Evolutionary conservation across 345 rosid genomes (phyloP), one percentile per base, ranked within the genome.

Genomic region (Eutrema japonicum): DNA sequence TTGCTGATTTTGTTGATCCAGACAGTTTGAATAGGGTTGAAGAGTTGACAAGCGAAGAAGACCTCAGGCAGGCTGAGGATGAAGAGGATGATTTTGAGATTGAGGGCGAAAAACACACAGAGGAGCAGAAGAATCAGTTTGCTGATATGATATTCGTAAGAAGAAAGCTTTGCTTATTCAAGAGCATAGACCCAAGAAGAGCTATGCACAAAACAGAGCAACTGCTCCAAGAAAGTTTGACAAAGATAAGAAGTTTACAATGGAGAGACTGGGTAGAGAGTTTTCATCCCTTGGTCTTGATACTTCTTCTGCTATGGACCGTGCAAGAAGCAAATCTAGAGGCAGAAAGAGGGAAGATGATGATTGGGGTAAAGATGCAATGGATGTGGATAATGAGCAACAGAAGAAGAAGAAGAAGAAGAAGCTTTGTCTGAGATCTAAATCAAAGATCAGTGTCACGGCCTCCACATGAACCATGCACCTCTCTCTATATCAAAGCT

Each of bases 1-100:
- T 90, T n/a, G 87, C 82, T 49, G 98, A 32, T 32, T 32, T 32
- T 32, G 35, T 43, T 4, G 98, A 92, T 48, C 93, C 96, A 27
- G 98, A 92, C 71, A 87, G 87, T 51, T 48, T 88, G 63, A 57
- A 52, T 14, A 88, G 98, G 75, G 86, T 92, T 45, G 95, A 90
- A 76, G 98, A 92, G 83, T 75, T 92, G 75, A 95, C 85, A 72
- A 76, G 52, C 11, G 96, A 88, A 80, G 96, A 90, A 80, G 98
- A 86, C 48, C n/a, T 84, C 64, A 76, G 88, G 30, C 84, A 72
- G 71, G 89, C 82, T 30, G 94, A 71, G 0, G 93, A 22, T 22
- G 22, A 22, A 22, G 22, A 22, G 22, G 22, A 86, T 72, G 72
- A 85, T 85, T 85, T 87, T 83, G 42, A 38, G 42, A 38, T 38